Base-by-base conservation (phyloP, 2,329 filamentous ascomycete genomes). In the Penicillium corylophilum region DNA sequence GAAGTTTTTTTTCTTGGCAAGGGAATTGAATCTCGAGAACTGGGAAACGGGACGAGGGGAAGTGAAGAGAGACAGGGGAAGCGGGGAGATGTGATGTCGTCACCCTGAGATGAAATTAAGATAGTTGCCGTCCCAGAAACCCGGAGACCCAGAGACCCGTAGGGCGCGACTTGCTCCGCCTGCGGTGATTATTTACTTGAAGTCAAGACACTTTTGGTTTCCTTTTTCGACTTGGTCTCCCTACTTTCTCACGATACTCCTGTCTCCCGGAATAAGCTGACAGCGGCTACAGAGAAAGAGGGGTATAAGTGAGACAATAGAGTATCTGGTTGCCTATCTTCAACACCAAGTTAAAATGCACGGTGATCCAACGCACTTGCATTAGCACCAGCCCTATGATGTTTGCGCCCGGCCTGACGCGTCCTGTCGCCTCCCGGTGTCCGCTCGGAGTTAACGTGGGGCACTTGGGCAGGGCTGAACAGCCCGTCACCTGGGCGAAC, bases 81-180 rank as follows among this genome's bases (percentile, higher is more conserved):
- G 42, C 46, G 48, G 49, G 43, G 50, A 48, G 23, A 46, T 24
- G 43, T 24, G 47, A 58, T 57, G 50, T 58, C 55, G 52, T 57
- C 55, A 61, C 55, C 46, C 29, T n/a, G 22, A 23, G 20, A 23
- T n/a, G 38, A n/a, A 16, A 40, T 40, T 23, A 38, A 40, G 20
- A 40, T 20, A 13, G 12, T 10, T 15, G 16, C 16, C 20, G 33
- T 20, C n/a, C 31, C 31, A n/a, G 7, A 9, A 16, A 10, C 29
- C 24, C 24, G 4, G n/a, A 36, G 33, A 36, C 33, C 33, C 16
- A 3, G 16, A 9, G 16, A 18, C 5, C 5, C 16, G 33, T 35
- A 35, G 6, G 31, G n/a, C 15, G 33, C n/a, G 33, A 12, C 5
- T 6, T 35, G 33, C n/a, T 35, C 33, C 33, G 33, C 33, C 33